phyloP scores from a whole-genome alignment of 75 land plant genomes.

The Sequoia sempervirens region DNA sequence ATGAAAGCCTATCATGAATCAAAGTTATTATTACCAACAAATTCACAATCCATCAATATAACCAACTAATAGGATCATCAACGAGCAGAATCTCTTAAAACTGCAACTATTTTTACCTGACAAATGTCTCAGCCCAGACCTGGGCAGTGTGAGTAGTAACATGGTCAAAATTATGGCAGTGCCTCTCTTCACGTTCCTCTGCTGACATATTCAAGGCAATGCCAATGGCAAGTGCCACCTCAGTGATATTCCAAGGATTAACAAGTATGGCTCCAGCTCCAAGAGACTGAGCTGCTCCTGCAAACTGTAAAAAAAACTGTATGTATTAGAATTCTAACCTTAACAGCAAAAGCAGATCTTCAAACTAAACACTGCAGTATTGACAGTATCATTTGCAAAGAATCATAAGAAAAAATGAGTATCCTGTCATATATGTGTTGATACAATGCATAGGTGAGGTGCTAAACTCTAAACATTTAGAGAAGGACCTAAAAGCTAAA shows the following conservation, averaged over 20 bases:
- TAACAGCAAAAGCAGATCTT: not conserved
- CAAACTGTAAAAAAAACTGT: constrained; percentile 21
- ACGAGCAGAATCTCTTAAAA: not conserved
- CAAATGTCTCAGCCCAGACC: constrained; percentile 48
- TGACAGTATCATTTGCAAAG: not conserved
- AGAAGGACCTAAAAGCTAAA: not conserved
- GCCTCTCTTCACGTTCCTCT: constrained; percentile 36
- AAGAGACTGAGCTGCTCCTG: constrained; percentile 49
- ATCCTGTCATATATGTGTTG: not conserved
- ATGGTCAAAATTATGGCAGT: constrained; percentile 38
- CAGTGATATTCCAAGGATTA: constrained; percentile 49
- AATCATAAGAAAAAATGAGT: not conserved
- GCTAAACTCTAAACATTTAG: not conserved
- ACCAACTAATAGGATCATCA: not conserved
- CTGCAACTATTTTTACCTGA: constrained; percentile 13
- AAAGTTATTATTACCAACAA: not conserved
- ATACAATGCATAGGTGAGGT: not conserved
- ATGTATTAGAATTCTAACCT: not conserved
- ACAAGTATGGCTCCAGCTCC: constrained; percentile 51
- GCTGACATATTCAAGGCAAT: constrained; percentile 31
- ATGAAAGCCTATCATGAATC: constrained; percentile 2
- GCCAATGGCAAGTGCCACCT: constrained; percentile 32
- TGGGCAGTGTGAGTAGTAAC: constrained; percentile 49
- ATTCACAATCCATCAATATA: not conserved
- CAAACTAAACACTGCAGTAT: not conserved